Conservation (phyloP, 345 rosid species). For the Pugionium dolabratum region DNA sequence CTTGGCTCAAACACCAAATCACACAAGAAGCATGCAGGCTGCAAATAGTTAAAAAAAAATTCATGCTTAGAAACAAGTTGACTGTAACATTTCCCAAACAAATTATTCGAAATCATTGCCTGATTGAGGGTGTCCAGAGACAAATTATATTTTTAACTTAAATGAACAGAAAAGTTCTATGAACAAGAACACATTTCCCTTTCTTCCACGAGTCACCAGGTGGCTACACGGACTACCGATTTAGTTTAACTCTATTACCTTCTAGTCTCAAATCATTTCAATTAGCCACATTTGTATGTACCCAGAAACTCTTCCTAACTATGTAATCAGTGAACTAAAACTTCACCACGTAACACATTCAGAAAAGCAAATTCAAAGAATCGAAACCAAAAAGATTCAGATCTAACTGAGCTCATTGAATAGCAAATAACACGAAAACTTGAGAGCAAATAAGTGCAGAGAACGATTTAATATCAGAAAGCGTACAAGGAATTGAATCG, state of each 20-base stretch:
- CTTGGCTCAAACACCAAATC: conserved; percentile 28
- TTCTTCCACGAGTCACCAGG: neutral
- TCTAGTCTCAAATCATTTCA: conserved; percentile 8
- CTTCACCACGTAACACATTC: neutral
- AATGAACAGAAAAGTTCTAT: neutral
- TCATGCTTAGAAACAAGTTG: conserved; percentile 18
- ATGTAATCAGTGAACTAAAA: neutral
- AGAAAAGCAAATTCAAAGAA: neutral
- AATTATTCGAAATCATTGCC: neutral
- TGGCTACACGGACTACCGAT: neutral
- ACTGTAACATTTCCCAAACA: conserved; percentile 1
- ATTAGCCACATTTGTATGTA: conserved; percentile 2
- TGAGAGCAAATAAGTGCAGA: conserved; percentile 18
- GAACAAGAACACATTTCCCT: neutral
- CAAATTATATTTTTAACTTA: too few species aligned
- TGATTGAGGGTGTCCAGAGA: neutral
- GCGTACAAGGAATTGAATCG: conserved; percentile 16
- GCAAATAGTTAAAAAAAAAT: conserved; percentile 18
- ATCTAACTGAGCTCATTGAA: conserved; percentile 23
- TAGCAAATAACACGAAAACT: conserved; percentile 8
- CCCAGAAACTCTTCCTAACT: neutral
- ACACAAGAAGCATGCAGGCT: conserved; percentile 34
- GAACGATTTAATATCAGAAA: neutral
- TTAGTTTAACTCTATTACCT: neutral
- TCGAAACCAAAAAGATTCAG: conserved; percentile 18